Evolutionary conservation across 805 yeast species (phyloP).

Genomic region (Kodamaea hsintzibuensis): DNA sequence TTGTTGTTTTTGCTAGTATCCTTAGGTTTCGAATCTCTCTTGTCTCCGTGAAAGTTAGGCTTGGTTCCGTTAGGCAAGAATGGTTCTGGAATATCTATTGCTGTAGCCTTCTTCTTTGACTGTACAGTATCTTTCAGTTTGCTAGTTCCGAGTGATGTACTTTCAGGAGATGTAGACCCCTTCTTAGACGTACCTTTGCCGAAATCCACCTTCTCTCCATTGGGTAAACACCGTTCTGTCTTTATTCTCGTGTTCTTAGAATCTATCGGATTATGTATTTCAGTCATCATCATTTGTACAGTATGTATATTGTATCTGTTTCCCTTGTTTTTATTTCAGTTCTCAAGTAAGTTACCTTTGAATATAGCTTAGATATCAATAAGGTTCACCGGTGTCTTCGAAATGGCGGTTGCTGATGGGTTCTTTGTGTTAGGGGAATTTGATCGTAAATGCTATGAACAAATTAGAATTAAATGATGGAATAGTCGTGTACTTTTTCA

Average conservation of each 20-base stretch:
- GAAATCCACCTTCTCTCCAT: constrained; percentile 31
- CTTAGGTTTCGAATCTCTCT: constrained; percentile 12
- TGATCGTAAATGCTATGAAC: background rate
- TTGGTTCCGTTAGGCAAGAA: constrained; percentile 31
- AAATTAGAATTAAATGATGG: background rate
- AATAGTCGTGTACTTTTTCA: constrained; percentile 1
- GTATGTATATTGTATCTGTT: background rate
- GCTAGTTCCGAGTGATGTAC: background rate
- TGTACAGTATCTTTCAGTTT: background rate
- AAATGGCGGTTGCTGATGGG: constrained; percentile 1
- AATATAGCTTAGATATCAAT: background rate
- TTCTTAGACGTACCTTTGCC: constrained; percentile 11
- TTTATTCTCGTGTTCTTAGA: constrained; percentile 1
- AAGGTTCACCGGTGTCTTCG: background rate
- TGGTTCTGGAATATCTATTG: constrained; percentile 4
- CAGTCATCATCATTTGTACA: constrained; percentile 2
- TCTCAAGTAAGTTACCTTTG: background rate
- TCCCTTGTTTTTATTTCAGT: background rate
- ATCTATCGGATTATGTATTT: constrained; percentile 4
- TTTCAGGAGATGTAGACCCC: background rate
- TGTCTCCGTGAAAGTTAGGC: constrained; percentile 26
- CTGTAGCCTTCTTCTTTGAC: background rate
- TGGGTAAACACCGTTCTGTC: constrained; percentile 22
- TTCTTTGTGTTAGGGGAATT: constrained; percentile 2
- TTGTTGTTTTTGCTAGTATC: background rate